phyloP scores from a whole-genome alignment of 495 filamentous ascomycete species.

The Penicillium manginii region DNA sequence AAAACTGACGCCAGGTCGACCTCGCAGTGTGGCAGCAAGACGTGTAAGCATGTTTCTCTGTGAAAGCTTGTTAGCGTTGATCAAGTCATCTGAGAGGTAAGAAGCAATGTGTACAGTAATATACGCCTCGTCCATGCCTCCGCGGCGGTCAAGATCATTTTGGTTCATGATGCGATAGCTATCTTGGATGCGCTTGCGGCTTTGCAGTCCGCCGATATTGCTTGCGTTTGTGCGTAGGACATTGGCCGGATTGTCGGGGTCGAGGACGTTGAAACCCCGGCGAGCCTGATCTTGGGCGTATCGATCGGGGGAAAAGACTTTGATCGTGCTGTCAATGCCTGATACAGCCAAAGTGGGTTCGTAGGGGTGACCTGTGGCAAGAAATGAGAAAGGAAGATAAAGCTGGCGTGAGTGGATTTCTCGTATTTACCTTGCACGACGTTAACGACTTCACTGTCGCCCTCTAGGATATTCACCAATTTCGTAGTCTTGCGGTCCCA shows the following conservation, averaged over 20 bases:
- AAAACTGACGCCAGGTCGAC: constrained; percentile 30
- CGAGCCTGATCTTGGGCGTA: constrained; percentile 61
- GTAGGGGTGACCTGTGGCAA: constrained; percentile 64
- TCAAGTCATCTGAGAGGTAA: constrained; percentile 10
- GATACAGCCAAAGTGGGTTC: constrained; percentile 72
- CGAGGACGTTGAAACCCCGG: constrained; percentile 57
- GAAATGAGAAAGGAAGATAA: not conserved
- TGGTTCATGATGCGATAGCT: constrained; percentile 66
- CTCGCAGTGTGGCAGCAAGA: constrained; percentile 51
- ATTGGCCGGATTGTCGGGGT: constrained; percentile 45
- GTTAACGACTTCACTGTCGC: constrained; percentile 75
- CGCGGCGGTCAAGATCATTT: constrained; percentile 66
- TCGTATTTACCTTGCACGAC: constrained; percentile 62
- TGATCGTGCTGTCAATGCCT: constrained; percentile 76
- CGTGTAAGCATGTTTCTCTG: constrained; percentile 65
- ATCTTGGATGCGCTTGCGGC: constrained; percentile 61
- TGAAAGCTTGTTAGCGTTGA: constrained; percentile 23
- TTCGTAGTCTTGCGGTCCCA: constrained; percentile 68
- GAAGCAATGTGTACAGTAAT: constrained; percentile 59
- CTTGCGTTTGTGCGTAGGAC: constrained; percentile 23
- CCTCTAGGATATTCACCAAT: constrained; percentile 70
- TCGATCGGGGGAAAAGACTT: constrained; percentile 71
- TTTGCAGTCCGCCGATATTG: constrained; percentile 50
- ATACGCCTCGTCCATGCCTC: constrained; percentile 62
- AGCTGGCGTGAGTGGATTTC: not conserved